These are phyloP conservation scores for Blyttiomyces sp. DNA, from an alignment of 371 early-diverging fungal species.

Conservation along the genomic window DNA sequence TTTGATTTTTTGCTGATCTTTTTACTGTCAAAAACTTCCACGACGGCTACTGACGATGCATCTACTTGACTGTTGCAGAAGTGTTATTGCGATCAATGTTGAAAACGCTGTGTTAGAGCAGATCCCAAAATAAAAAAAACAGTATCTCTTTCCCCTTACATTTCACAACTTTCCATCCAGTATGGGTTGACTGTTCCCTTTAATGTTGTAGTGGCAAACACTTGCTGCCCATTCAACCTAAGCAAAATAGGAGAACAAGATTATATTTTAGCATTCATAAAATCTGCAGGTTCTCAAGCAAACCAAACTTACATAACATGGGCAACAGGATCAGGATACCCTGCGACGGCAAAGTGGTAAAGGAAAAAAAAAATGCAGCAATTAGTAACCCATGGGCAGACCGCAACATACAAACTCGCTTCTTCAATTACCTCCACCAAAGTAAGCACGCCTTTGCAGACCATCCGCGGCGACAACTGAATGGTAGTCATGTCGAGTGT, in stretches of 20 bases:
- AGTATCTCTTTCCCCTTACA: constrained; percentile 34
- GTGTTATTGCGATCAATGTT: constrained; percentile 72
- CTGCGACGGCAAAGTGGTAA: too few relatives aligned
- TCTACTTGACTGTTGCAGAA: constrained; percentile 73
- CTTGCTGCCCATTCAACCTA: constrained; percentile 67
- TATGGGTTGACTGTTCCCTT: constrained; percentile 82
- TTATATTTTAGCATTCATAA: too few relatives aligned
- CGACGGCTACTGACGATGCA: constrained; percentile 77
- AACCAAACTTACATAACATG: too few relatives aligned
- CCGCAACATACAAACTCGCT: too few relatives aligned
- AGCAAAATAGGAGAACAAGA: constrained; percentile 79
- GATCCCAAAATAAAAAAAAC: constrained; percentile 75
- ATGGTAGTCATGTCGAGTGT: too few relatives aligned
- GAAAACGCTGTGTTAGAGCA: constrained; percentile 75
- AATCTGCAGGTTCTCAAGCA: too few relatives aligned
- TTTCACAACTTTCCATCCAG: constrained; percentile 73
- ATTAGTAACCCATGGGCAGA: too few relatives aligned
- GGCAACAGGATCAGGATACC: not conserved
- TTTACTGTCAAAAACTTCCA: constrained; percentile 97
- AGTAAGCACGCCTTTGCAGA: constrained; percentile 80
- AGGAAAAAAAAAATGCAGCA: too few relatives aligned
- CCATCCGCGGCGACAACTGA: constrained; percentile 88
- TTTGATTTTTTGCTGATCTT: too few relatives aligned
- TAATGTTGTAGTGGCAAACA: constrained; percentile 69
- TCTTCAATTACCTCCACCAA: too few relatives aligned